A percentile compares a stretch with the other conserved stretches of the same genome.
phyloP scores from a whole-genome alignment of 805 yeast genomes.

The Yarrowia sp. region DNA sequence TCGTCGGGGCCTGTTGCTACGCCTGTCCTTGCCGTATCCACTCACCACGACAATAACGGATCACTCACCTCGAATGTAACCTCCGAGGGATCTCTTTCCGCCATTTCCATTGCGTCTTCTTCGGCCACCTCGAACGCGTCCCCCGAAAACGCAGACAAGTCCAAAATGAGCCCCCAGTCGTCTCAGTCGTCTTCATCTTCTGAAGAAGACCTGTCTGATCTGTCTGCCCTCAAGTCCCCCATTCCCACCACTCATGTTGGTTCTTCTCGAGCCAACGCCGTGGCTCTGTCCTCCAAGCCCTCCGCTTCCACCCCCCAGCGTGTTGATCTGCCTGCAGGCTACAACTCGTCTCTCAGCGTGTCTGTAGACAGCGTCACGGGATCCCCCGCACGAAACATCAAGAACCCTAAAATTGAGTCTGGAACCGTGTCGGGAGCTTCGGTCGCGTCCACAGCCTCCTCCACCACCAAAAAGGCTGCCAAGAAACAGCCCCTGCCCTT shows the following conservation, averaged over 20 bases:
- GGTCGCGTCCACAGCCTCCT: constrained; percentile 11
- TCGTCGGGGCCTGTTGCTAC: constrained; percentile 31
- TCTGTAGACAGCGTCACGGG: constrained; percentile 35
- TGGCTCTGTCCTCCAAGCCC: constrained; percentile 24
- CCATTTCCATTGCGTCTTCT: constrained; percentile 27
- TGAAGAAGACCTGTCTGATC: constrained; percentile 12
- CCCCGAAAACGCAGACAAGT: constrained; percentile 22
- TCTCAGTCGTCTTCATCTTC: constrained; percentile 28
- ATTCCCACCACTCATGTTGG: constrained; percentile 25
- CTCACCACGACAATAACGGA: constrained; percentile 21
- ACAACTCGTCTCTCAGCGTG: constrained; percentile 27
- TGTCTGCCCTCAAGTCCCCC: constrained; percentile 31
- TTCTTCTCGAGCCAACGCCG: constrained; percentile 25
- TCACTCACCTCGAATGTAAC: constrained; percentile 35
- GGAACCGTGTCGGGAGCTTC: constrained; percentile 21
- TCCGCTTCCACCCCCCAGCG: constrained; percentile 31
- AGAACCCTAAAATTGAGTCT: constrained; percentile 32
- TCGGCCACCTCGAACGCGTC: constrained; percentile 36
- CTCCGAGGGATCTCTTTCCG: constrained; percentile 31
- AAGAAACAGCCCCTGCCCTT: constrained; percentile 36
- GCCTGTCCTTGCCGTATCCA: constrained; percentile 17
- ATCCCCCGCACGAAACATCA: constrained; percentile 33
- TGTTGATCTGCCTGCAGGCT: constrained; percentile 37
- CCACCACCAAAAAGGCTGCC: background rate
- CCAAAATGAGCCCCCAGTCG: constrained; percentile 36